Evolutionary conservation across 352 stramenopile species (phyloP).

Genomic region (Pythium chondricola): DNA sequence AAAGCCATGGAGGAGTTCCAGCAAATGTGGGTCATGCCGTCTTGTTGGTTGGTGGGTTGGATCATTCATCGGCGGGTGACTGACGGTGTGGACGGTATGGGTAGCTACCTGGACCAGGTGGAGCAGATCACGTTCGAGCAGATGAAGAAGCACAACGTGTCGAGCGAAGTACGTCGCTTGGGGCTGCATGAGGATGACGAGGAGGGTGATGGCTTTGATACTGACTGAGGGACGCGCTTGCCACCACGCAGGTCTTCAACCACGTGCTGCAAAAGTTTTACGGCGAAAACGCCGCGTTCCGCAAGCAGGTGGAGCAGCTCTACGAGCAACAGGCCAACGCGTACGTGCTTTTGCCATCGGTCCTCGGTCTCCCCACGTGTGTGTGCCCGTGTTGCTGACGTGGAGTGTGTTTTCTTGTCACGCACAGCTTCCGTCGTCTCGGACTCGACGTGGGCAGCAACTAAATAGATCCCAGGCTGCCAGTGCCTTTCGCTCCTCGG

Average conservation of each 20-base stretch:
- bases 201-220: too few relatives aligned
- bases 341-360: too few relatives aligned
- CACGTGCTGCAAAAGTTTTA: conserved; percentile 65
- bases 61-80: background rate
- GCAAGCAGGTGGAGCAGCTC: conserved; percentile 59
- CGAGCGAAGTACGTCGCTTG: conserved; percentile 45
- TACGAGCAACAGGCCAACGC: conserved; percentile 60
- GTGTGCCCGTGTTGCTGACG: too few relatives aligned
- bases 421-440: conserved; percentile 57
- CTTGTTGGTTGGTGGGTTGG: background rate
- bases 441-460: conserved; percentile 49
- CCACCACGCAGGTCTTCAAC: conserved; percentile 47
- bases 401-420: background rate
- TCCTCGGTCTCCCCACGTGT: too few relatives aligned
- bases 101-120: conserved; percentile 58
- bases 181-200: too few relatives aligned
- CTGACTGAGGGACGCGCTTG: too few relatives aligned
- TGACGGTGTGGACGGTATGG: background rate
- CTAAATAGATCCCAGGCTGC: too few relatives aligned
- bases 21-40: conserved; percentile 40
- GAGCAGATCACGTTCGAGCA: conserved; percentile 58
- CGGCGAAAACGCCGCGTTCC: conserved; percentile 54
- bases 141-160: conserved; percentile 60
- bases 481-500: too few relatives aligned
- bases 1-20: conserved; percentile 79